Evolutionary conservation across 805 yeast genomes (phyloP).

Genomic region (Wickerhamiella alocasiicola): DNA sequence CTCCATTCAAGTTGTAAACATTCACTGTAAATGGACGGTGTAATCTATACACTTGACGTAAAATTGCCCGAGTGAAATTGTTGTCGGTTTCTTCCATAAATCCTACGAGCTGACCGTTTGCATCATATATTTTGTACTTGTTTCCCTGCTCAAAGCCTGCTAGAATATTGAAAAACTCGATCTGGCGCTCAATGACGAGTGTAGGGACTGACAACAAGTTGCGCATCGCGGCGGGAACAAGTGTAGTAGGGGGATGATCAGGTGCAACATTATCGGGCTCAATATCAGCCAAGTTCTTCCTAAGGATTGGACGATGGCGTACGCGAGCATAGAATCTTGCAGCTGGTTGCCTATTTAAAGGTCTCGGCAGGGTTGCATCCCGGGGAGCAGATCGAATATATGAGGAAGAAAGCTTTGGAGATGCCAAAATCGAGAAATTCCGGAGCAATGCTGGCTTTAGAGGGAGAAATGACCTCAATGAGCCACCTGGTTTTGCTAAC

Average conservation of each 20-base stretch:
- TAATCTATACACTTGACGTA: slow-evolving; percentile 69
- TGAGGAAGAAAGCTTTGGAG: no score
- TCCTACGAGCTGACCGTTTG: slow-evolving; percentile 64
- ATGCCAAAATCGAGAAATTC: no score
- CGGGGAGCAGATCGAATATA: no score
- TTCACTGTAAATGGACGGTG: slow-evolving; percentile 58
- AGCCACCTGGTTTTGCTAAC: no score
- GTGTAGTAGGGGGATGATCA: slow-evolving; percentile 2
- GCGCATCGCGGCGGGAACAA: slow-evolving; percentile 34
- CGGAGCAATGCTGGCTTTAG: no score
- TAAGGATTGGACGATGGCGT: slow-evolving; percentile 7
- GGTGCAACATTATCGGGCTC: not conserved
- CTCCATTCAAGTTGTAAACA: slow-evolving; percentile 27
- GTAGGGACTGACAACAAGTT: slow-evolving; percentile 66
- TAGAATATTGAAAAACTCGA: slow-evolving; percentile 78
- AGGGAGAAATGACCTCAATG: no score
- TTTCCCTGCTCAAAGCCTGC: slow-evolving; percentile 90
- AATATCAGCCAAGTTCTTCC: slow-evolving; percentile 6
- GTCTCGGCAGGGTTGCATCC: no score
- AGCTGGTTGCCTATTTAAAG: no score
- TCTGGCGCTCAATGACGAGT: slow-evolving; percentile 71
- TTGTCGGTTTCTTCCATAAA: slow-evolving; percentile 71
- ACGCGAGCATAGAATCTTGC: no score
- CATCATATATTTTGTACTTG: slow-evolving; percentile 55
- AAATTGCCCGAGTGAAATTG: slow-evolving; percentile 52